Evolutionary conservation across 768 basidiomycete species (phyloP).

Genomic region (Cantharellus anzutake): DNA sequence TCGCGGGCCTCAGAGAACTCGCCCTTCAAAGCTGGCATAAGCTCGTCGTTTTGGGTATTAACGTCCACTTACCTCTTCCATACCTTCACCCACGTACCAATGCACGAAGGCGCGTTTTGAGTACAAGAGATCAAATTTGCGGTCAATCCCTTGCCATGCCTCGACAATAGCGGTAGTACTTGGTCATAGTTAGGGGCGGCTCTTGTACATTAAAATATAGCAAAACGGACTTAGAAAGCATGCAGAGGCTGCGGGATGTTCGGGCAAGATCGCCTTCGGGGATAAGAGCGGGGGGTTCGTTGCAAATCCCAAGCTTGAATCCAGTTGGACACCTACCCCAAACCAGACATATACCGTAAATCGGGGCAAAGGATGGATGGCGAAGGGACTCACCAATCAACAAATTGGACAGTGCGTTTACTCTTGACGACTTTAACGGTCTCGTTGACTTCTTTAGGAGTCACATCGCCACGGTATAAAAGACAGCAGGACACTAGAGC

Average conservation of each 20-base stretch:
- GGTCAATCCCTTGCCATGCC: constrained; percentile 88
- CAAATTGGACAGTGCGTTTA: constrained; percentile 94
- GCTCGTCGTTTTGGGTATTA: no score
- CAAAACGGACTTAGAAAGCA: constrained; percentile 64
- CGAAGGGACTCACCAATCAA: constrained; percentile 96
- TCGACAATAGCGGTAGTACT: constrained; percentile 86
- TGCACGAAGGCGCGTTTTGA: constrained; percentile 85
- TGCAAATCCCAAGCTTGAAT: constrained; percentile 80
- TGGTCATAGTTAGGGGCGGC: background rate
- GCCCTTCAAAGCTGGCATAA: constrained; percentile 23
- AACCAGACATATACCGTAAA: background rate
- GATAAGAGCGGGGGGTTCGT: constrained; percentile 80
- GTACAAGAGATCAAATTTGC: constrained; percentile 98
- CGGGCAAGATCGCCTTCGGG: constrained; percentile 93
- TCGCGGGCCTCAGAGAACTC: constrained; percentile 98
- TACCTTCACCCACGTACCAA: constrained; percentile 98
- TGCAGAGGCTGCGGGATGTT: constrained; percentile 85
- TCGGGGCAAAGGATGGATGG: constrained; percentile 14
- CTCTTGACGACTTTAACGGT: constrained; percentile 92
- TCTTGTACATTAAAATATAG: background rate
- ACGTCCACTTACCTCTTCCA: constrained; percentile 46
- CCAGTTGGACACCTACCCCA: constrained; percentile 12
- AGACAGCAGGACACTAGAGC: constrained; percentile 58
- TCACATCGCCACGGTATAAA: constrained; percentile 90
- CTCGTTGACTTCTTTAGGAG: constrained; percentile 86